A percentile compares a stretch with the other conserved stretches of the same genome.
Conservation (phyloP, 2,329 filamentous ascomycete genomes). For the Cercospora berteroae region DNA sequence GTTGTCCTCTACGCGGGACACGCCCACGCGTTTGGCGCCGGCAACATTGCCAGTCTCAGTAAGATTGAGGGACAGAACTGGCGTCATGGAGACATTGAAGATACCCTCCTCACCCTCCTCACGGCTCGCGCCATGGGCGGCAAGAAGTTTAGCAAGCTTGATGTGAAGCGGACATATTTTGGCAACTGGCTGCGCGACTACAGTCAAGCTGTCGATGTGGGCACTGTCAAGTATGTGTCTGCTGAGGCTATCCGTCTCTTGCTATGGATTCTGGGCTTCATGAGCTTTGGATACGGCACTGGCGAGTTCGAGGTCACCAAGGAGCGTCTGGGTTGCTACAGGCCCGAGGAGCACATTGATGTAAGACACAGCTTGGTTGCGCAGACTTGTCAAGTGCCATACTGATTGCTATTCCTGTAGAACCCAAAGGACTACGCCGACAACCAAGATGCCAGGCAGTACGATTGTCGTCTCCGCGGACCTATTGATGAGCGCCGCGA, state of each 20-base stretch:
- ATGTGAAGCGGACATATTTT: conserved; percentile 83
- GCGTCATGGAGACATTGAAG: conserved; percentile 55
- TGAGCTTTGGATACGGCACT: conserved; percentile 81
- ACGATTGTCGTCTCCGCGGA: conserved; percentile 76
- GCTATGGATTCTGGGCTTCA: conserved; percentile 83
- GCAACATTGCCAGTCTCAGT: conserved; percentile 87
- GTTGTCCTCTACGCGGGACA: conserved; percentile 30
- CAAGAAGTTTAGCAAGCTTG: conserved; percentile 86
- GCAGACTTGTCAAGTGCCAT: background rate
- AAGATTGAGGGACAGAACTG: conserved; percentile 51
- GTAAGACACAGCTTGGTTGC: background rate
- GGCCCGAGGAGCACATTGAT: conserved; percentile 47
- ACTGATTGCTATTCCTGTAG: background rate
- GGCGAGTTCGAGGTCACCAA: conserved; percentile 82
- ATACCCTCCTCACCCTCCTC: conserved; percentile 54
- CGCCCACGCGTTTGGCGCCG: conserved; percentile 45
- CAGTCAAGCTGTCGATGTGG: conserved; percentile 89
- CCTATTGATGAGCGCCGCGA: conserved; percentile 72
- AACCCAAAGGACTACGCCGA: conserved; percentile 81
- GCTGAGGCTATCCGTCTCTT: conserved; percentile 87
- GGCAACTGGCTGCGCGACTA: conserved; percentile 95
- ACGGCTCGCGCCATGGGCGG: conserved; percentile 60
- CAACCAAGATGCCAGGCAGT: conserved; percentile 78
- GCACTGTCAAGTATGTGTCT: conserved; percentile 85
- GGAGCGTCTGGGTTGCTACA: conserved; percentile 75